Base-by-base conservation (phyloP, 352 stramenopile genomes). In the Phytophthora chlamydospora region DNA sequence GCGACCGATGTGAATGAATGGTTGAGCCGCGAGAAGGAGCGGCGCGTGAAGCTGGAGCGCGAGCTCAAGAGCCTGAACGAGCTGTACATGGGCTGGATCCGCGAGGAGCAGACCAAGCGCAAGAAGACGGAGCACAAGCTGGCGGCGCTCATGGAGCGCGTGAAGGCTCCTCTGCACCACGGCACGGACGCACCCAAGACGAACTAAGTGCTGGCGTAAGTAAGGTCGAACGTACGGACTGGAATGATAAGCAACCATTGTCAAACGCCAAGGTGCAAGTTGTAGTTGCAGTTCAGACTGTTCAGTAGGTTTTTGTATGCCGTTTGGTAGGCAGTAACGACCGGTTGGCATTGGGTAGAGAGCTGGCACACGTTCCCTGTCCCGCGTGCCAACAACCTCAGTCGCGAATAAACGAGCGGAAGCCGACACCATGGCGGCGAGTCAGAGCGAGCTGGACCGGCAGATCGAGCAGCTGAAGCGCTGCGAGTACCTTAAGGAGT, bases 401-500 rank as follows among this genome's bases (percentile, higher is more conserved):
- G 48, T 68, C 55, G 57, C 62, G 50, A 73, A 70, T 67, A 70
- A 72, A 58, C 58, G 56, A 67, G 48, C n/a, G 39, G 36, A 13
- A 39, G 45, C 21, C 21, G 21, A 24, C 21, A 52, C 35, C 12
- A 92, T 92, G 83, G 80, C 80, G 57, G 74, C 83, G 55, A 93
- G 83, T 81, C 83, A 91, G 70, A 93, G 85, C 66, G 86, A 93
- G 41, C 73, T 95, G 58, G 88, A 95, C 70, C 80, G 78, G 48
- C 84, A 96, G 73, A 95, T 96, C 53, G 85, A 95, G 70, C 84
- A 95, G 74, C 84, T 96, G 50, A 92, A 98, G 75, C 80, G 94
- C 68, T 99, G 98, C 76, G 97, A 99, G 86, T 99, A 99, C 68
- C 87, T 99, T 31, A 97, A 98, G 70, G 97, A 99, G 75, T 95